Evolutionary conservation across 805 yeast genomes (phyloP).

Genomic region (Metschnikowia amazonensis): DNA sequence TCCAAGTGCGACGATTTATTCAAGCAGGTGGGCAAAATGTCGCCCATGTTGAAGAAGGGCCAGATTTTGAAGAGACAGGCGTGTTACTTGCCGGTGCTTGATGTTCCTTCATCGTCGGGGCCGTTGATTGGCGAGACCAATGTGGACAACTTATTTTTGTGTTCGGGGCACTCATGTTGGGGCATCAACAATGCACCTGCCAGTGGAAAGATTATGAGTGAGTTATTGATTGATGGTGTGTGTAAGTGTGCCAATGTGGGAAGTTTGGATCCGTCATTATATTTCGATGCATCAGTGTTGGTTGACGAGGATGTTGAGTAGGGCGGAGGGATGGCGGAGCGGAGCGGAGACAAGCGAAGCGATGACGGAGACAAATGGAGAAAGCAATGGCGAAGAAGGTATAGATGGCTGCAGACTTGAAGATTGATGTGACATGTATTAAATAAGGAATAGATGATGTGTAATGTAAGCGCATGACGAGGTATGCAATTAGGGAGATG

Average conservation of each 20-base stretch:
- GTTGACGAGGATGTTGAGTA: constrained; percentile 20
- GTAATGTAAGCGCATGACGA: too few species aligned
- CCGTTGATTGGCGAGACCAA: constrained; percentile 94
- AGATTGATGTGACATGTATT: too few species aligned
- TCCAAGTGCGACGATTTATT: constrained; percentile 87
- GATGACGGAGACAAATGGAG: too few species aligned
- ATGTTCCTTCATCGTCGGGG: constrained; percentile 88
- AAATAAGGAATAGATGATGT: too few species aligned
- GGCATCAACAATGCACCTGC: constrained; percentile 98
- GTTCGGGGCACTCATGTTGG: constrained; percentile 98
- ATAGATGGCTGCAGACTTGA: too few species aligned
- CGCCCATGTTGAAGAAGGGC: constrained; percentile 68
- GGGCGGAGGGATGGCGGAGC: too few species aligned
- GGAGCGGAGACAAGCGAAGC: too few species aligned
- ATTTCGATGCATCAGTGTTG: constrained; percentile 69
- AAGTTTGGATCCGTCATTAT: constrained; percentile 80
- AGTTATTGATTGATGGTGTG: constrained; percentile 78
- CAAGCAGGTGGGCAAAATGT: constrained; percentile 71
- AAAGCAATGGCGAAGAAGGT: too few species aligned
- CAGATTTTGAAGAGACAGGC: constrained; percentile 82
- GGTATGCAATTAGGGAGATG: too few species aligned
- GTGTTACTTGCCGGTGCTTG: constrained; percentile 90
- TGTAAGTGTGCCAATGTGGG: constrained; percentile 73
- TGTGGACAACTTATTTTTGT: constrained; percentile 70
- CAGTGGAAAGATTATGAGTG: constrained; percentile 91